Evolutionary conservation across 2,329 filamentous ascomycete species (phyloP).

Genomic region (Nectriaceae sp.): DNA sequence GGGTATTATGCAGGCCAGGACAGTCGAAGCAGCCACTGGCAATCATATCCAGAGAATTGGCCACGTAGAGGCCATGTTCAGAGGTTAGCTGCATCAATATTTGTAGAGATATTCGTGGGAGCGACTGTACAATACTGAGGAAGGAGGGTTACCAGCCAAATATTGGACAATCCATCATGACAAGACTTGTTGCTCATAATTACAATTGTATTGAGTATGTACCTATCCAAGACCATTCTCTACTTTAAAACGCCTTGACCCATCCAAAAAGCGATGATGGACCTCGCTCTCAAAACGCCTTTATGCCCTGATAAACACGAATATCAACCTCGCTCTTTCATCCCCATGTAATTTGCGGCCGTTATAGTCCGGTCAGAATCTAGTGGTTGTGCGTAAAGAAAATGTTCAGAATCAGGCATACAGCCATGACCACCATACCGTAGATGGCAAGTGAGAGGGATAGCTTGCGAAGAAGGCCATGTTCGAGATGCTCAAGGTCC

Average conservation of each 20-base stretch:
- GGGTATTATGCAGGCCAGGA: constrained; percentile 14
- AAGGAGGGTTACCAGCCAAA: too few relatives aligned
- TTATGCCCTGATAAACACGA: constrained; percentile 21
- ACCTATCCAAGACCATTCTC: constrained; percentile 21
- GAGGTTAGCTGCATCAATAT: too few relatives aligned
- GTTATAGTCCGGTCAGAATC: constrained; percentile 10
- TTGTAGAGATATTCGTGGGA: not conserved
- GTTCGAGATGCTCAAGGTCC: constrained; percentile 65
- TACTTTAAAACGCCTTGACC: constrained; percentile 21
- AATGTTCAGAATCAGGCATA: constrained; percentile 83
- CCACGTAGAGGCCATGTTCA: too few relatives aligned
- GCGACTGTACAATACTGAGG: not conserved
- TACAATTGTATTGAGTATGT: too few relatives aligned
- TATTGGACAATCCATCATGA: too few relatives aligned
- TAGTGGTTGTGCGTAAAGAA: constrained; percentile 69
- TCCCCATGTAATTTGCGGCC: constrained; percentile 14
- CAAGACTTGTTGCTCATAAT: too few relatives aligned
- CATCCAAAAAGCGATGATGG: constrained; percentile 16
- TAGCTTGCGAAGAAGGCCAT: constrained; percentile 67
- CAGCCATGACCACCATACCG: constrained; percentile 83
- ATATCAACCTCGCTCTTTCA: constrained; percentile 18
- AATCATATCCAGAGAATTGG: too few relatives aligned
- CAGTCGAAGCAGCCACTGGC: too few relatives aligned
- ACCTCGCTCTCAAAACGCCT: constrained; percentile 21
- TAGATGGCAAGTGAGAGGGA: constrained; percentile 80